Evolutionary conservation across 371 early-diverging fungal genomes (phyloP).

Genomic region (Mucor saturninus): DNA sequence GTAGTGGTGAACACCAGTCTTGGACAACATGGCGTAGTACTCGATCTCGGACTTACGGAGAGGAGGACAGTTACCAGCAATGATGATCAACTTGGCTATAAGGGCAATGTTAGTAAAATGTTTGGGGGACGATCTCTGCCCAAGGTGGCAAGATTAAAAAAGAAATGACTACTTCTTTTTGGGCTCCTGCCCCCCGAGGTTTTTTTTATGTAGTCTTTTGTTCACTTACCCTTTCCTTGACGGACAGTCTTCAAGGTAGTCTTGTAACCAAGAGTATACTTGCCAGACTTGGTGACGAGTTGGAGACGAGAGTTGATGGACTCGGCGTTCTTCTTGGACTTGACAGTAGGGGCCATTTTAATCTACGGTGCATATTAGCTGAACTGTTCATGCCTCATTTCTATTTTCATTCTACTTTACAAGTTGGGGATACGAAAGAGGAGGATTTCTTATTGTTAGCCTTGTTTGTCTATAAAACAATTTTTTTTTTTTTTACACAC

Average conservation of each 20-base stretch:
- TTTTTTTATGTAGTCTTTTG: not conserved
- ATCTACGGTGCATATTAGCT: too few species aligned
- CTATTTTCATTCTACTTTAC: not conserved
- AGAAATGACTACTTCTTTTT: conserved; percentile 8
- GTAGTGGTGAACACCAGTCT: conserved; percentile 99
- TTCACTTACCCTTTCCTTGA: conserved; percentile 89
- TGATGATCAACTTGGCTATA: conserved; percentile 95
- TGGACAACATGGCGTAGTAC: conserved; percentile 99
- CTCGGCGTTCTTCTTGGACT: conserved; percentile 83
- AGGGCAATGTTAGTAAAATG: conserved; percentile 13
- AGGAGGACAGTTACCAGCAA: conserved; percentile 98
- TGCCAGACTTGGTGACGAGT: conserved; percentile 99
- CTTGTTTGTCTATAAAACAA: too few species aligned
- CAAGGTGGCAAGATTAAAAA: conserved; percentile 8
- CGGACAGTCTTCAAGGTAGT: conserved; percentile 96
- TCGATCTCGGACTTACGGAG: conserved; percentile 99
- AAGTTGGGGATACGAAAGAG: conserved; percentile 5
- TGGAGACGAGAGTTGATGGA: conserved; percentile 97
- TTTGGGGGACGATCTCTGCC: conserved; percentile 51
- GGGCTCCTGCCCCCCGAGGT: conserved; percentile 24
- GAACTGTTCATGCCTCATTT: too few species aligned
- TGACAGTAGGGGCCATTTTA: conserved; percentile 60
- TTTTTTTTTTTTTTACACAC: too few species aligned
- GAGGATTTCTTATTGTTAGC: not conserved
- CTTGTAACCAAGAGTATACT: conserved; percentile 97